These are phyloP conservation scores for Meyerozyma elateridarum DNA, from an alignment of 1,139 yeast species.

Conservation along the genomic window DNA sequence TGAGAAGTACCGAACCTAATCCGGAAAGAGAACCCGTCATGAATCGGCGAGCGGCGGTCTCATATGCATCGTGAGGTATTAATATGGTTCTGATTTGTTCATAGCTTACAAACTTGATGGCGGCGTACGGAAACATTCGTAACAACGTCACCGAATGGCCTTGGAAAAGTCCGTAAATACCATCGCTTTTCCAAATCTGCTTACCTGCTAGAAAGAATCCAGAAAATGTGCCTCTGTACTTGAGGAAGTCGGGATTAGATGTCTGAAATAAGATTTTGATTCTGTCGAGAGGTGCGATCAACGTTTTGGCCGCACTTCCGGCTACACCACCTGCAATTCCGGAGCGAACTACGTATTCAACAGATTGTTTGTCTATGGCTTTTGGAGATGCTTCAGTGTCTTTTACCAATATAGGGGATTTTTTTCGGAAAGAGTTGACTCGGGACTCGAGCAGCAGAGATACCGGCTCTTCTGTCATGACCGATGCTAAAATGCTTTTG, in stretches of 20 bases:
- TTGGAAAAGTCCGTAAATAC: slow-evolving; percentile 79
- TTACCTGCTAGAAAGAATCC: slow-evolving; percentile 75
- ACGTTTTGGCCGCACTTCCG: slow-evolving; percentile 90
- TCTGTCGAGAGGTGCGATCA: slow-evolving; percentile 93
- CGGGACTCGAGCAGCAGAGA: not conserved
- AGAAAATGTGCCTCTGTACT: slow-evolving; percentile 72
- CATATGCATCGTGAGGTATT: slow-evolving; percentile 70
- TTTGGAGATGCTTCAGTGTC: no score
- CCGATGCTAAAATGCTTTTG: not conserved
- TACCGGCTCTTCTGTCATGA: not conserved
- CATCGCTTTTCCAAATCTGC: slow-evolving; percentile 65
- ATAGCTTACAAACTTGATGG: slow-evolving; percentile 94
- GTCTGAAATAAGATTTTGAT: slow-evolving; percentile 94
- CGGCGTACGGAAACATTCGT: slow-evolving; percentile 94
- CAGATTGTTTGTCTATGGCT: slow-evolving; percentile 58
- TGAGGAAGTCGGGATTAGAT: slow-evolving; percentile 79
- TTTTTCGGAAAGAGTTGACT: not conserved
- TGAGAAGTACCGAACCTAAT: slow-evolving; percentile 76
- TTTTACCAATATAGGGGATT: not conserved
- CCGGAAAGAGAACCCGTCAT: slow-evolving; percentile 91
- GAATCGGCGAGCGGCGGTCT: slow-evolving; percentile 75
- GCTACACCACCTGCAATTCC: slow-evolving; percentile 96
- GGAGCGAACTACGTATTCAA: slow-evolving; percentile 74
- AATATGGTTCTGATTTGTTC: slow-evolving; percentile 82
- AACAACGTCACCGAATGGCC: slow-evolving; percentile 93